Conservation (phyloP, 306 rosid species). For the Rosa persica region DNA sequence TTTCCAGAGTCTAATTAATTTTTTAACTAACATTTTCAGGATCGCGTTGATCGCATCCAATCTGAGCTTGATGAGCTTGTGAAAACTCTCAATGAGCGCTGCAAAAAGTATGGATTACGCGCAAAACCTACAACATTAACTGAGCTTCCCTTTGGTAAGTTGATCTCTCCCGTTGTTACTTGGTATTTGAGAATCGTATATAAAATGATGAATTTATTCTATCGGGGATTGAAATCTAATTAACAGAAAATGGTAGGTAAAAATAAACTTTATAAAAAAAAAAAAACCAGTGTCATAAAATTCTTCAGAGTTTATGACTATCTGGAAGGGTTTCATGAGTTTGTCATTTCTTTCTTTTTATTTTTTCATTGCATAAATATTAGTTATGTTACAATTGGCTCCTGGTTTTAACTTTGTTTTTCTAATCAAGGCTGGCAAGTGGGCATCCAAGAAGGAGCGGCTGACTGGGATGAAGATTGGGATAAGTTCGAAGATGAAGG, state of each 20-base stretch:
- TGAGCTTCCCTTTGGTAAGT: conserved; percentile 95
- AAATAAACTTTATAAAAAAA: too few relatives aligned
- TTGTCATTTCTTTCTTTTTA: background rate
- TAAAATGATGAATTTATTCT: background rate
- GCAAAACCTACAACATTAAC: conserved; percentile 74
- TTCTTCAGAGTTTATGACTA: background rate
- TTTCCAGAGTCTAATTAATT: conserved; percentile 26
- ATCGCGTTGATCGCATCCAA: conserved; percentile 62
- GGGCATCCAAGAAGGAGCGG: conserved; percentile 85
- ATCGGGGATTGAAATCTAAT: background rate
- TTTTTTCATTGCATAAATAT: background rate
- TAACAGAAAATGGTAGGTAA: background rate
- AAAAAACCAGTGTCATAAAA: background rate
- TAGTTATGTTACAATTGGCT: background rate
- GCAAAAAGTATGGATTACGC: conserved; percentile 90
- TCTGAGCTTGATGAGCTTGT: conserved; percentile 76
- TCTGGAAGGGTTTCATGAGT: conserved; percentile 6
- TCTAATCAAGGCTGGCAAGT: conserved; percentile 82
- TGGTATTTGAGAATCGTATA: background rate
- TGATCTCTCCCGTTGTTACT: conserved; percentile 16
- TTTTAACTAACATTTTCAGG: conserved; percentile 55
- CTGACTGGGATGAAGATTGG: conserved; percentile 99
- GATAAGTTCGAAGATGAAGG: conserved; percentile 97
- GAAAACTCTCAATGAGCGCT: conserved; percentile 79
- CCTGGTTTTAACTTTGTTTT: conserved; percentile 18